These are phyloP conservation scores for Lachancea sp. DNA, from an alignment of 805 yeast species.

Conservation along the genomic window DNA sequence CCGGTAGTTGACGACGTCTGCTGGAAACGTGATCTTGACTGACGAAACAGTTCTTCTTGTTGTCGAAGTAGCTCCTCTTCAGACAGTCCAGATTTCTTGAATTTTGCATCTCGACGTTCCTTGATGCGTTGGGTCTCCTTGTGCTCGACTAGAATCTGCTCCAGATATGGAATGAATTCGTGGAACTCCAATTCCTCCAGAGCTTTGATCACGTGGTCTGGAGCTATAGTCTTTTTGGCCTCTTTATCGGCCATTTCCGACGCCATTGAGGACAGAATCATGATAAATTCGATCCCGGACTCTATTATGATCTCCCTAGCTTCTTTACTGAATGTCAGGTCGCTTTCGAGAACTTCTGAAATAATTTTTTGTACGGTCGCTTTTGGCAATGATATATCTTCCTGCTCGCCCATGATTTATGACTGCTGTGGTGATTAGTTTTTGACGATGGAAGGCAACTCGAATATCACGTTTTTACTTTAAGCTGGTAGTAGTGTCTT, in stretches of 20 bases:
- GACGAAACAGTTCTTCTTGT: constrained; percentile 87
- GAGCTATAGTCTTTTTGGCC: constrained; percentile 91
- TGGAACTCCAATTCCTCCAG: constrained; percentile 79
- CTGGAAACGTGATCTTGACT: constrained; percentile 61
- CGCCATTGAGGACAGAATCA: constrained; percentile 88
- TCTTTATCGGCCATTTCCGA: constrained; percentile 96
- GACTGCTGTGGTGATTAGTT: neutral
- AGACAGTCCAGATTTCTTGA: constrained; percentile 83
- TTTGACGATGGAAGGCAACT: too few species aligned
- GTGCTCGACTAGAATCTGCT: constrained; percentile 75
- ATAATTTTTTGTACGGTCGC: constrained; percentile 97
- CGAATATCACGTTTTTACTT: too few species aligned
- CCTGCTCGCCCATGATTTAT: constrained; percentile 22
- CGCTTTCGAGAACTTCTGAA: constrained; percentile 83
- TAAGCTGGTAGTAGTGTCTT: too few species aligned
- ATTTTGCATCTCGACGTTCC: constrained; percentile 86
- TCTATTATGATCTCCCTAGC: constrained; percentile 93
- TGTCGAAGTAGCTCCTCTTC: constrained; percentile 89
- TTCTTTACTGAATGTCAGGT: constrained; percentile 81
- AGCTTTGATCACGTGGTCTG: constrained; percentile 92
- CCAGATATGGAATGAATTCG: constrained; percentile 76
- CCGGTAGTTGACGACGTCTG: constrained; percentile 13
- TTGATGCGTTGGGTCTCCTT: constrained; percentile 83
- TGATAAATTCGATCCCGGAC: constrained; percentile 91
- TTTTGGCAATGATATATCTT: constrained; percentile 41